A percentile compares a stretch with the other conserved stretches of the same genome.
phyloP scores from a whole-genome alignment of 2,329 filamentous ascomycete genomes.

The Monilinia aucupariae region DNA sequence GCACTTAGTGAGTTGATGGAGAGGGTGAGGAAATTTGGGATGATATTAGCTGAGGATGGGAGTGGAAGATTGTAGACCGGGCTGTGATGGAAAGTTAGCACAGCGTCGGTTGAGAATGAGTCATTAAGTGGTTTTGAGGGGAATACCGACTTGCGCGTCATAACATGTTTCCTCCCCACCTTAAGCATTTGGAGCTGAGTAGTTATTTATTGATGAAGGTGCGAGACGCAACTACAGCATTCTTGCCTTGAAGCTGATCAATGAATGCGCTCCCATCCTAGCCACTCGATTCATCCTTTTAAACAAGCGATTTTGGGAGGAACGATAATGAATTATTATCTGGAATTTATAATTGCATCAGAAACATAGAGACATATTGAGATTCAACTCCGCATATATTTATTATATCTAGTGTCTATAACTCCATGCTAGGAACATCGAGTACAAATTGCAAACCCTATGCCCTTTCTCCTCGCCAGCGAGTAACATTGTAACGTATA shows the following conservation, averaged over 20 bases:
- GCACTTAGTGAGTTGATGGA: background rate
- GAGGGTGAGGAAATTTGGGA: background rate
- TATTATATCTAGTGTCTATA: background rate
- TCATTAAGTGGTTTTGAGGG: no score
- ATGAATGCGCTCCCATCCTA: background rate
- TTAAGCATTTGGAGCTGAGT: no score
- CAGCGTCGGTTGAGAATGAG: no score
- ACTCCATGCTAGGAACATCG: background rate
- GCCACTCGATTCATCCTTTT: background rate
- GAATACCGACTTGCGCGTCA: no score
- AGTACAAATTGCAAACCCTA: background rate
- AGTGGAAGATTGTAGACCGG: background rate
- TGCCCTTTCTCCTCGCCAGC: background rate
- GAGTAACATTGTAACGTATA: background rate
- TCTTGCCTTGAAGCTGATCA: background rate
- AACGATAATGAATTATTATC: background rate
- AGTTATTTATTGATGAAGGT: background rate
- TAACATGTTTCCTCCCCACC: no score
- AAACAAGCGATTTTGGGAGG: background rate
- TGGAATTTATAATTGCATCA: background rate
- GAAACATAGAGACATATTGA: background rate
- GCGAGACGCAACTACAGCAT: background rate
- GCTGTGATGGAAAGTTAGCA: no score
- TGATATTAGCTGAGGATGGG: background rate
- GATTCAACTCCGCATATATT: no score